These are phyloP conservation scores for Lagenidium sp. DNA, from an alignment of 352 stramenopile species.

Conservation along the genomic window DNA sequence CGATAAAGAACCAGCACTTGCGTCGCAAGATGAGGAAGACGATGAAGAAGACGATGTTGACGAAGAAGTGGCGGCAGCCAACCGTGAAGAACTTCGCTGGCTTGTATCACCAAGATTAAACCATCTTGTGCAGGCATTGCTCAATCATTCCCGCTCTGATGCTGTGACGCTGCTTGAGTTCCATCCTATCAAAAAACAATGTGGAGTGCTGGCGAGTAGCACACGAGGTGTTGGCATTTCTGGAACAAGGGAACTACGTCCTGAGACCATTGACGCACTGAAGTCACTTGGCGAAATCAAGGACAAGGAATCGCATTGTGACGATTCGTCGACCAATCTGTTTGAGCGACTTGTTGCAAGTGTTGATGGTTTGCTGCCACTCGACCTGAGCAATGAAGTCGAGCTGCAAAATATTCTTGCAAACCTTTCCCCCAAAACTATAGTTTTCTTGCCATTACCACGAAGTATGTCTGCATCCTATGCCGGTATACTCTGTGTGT, in stretches of 20 bases:
- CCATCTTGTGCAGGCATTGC: constrained; percentile 20
- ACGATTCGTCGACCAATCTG: constrained; percentile 2
- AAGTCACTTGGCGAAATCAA: not conserved
- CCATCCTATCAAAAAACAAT: not conserved
- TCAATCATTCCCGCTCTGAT: constrained; percentile 15
- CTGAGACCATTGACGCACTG: no score
- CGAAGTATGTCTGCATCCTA: constrained; percentile 20
- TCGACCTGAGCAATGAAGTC: constrained; percentile 31
- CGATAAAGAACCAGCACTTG: no score
- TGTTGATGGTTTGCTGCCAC: constrained; percentile 15
- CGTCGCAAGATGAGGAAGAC: no score
- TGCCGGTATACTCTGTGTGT: constrained; percentile 36
- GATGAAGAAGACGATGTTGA: constrained; percentile 13
- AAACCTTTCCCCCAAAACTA: constrained; percentile 6
- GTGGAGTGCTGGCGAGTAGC: not conserved
- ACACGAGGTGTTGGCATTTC: not conserved
- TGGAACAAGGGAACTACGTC: no score
- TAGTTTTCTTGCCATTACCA: constrained; percentile 46
- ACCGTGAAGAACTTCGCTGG: constrained; percentile 18
- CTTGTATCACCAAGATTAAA: constrained; percentile 24
- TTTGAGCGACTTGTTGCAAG: constrained; percentile 33
- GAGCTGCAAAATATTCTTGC: constrained; percentile 16
- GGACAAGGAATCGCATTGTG: not conserved
- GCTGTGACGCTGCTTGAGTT: constrained; percentile 26
- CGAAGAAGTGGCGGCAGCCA: constrained; percentile 8